These are phyloP conservation scores for Penicillium fimorum DNA, from an alignment of 495 filamentous ascomycete species.

Conservation along the genomic window DNA sequence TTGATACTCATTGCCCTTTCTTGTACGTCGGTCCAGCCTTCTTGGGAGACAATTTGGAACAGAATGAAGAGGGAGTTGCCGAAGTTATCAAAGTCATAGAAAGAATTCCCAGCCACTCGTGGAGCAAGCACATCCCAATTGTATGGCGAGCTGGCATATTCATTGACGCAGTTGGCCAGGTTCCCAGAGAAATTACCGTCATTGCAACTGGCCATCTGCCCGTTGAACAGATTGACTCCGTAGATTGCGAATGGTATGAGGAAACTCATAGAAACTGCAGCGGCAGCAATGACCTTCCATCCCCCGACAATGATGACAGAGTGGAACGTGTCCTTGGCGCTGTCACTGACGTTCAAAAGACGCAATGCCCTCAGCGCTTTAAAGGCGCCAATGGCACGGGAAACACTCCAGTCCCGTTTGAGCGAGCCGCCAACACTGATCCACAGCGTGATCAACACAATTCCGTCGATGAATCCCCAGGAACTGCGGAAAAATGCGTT, in stretches of 20 bases:
- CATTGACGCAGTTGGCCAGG: slow-evolving; percentile 69
- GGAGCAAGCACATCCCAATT: slow-evolving; percentile 83
- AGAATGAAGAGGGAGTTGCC: slow-evolving; percentile 89
- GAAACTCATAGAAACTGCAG: slow-evolving; percentile 90
- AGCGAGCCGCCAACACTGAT: slow-evolving; percentile 86
- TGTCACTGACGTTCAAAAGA: slow-evolving; percentile 93
- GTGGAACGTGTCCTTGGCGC: slow-evolving; percentile 93
- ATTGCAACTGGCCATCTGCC: slow-evolving; percentile 77
- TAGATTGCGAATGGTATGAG: slow-evolving; percentile 97
- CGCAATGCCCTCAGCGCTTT: slow-evolving; percentile 94
- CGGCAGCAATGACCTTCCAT: slow-evolving; percentile 83
- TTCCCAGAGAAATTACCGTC: slow-evolving; percentile 57
- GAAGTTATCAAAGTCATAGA: slow-evolving; percentile 93
- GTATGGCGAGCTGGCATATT: slow-evolving; percentile 74
- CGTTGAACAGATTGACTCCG: slow-evolving; percentile 87
- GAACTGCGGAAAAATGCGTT: slow-evolving; percentile 96
- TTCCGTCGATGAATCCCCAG: slow-evolving; percentile 94
- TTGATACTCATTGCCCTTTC: slow-evolving; percentile 78
- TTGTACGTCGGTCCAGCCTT: slow-evolving; percentile 95
- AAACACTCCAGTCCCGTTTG: slow-evolving; percentile 72
- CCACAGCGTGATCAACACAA: slow-evolving; percentile 94
- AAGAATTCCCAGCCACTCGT: slow-evolving; percentile 74
- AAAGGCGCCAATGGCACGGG: slow-evolving; percentile 90
- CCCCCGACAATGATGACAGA: slow-evolving; percentile 91
- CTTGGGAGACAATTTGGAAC: slow-evolving; percentile 98